phyloP scores from a whole-genome alignment of 2,329 filamentous ascomycete species.

The Thielaviopsis musarum region DNA sequence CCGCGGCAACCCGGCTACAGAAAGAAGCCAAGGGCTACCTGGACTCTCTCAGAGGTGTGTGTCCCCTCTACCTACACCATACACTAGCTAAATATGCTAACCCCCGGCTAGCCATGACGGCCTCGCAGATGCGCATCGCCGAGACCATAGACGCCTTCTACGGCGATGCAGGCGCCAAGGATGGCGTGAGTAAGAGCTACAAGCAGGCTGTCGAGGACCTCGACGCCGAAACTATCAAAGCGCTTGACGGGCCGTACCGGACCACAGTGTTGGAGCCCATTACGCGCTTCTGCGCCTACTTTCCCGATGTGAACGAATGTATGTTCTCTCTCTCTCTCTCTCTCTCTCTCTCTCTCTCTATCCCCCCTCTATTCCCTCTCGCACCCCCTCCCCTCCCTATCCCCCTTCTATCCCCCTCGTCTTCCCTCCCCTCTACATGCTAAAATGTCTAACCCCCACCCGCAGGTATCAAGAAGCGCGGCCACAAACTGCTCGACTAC shows the following conservation, averaged over 20 bases:
- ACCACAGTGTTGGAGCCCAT: slow-evolving; percentile 93
- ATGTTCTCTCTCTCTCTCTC: slow-evolving; percentile 17
- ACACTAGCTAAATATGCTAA: background rate
- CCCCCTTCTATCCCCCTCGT: too few relatives aligned
- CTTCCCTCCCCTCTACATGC: slow-evolving; percentile 3
- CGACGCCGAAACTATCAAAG: slow-evolving; percentile 96
- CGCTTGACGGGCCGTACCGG: slow-evolving; percentile 88
- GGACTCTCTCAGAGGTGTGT: slow-evolving; percentile 71
- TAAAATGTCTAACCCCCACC: background rate
- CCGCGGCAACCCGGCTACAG: slow-evolving; percentile 77
- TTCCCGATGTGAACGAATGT: slow-evolving; percentile 98
- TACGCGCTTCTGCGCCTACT: slow-evolving; percentile 90
- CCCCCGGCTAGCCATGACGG: slow-evolving; percentile 65
- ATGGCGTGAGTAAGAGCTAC: slow-evolving; percentile 91
- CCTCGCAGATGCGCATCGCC: slow-evolving; percentile 96
- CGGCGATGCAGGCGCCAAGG: slow-evolving; percentile 82
- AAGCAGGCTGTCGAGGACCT: slow-evolving; percentile 97
- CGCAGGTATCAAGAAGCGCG: slow-evolving; percentile 88
- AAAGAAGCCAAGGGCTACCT: slow-evolving; percentile 98
- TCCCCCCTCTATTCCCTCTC: too few relatives aligned
- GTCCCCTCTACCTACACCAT: background rate
- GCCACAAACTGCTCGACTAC: slow-evolving; percentile 97
- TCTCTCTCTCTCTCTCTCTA: background rate
- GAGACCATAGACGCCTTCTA: slow-evolving; percentile 99
- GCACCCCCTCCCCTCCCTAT: too few relatives aligned